These are phyloP conservation scores for Fonsecaea erecta DNA, from an alignment of 2,329 filamentous ascomycete species.

Conservation along the genomic window DNA sequence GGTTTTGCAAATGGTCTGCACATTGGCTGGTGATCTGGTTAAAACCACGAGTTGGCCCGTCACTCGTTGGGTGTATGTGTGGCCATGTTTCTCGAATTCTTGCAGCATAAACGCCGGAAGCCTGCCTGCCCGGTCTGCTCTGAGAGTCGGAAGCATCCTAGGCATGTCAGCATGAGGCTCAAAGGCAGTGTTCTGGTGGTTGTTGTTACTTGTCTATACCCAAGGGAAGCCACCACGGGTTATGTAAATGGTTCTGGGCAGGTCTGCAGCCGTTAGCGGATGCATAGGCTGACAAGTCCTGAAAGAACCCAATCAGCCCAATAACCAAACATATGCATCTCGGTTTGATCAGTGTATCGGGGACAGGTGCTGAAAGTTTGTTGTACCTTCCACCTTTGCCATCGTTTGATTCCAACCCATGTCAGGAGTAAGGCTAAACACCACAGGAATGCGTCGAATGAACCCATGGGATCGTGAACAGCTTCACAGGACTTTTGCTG, in stretches of 20 bases:
- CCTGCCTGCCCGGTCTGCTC: slow-evolving; percentile 21
- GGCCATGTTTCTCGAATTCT: slow-evolving; percentile 23
- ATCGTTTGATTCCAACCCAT: background rate
- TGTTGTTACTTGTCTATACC: slow-evolving; percentile 19
- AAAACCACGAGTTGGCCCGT: slow-evolving; percentile 18
- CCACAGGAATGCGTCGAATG: background rate
- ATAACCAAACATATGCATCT: background rate
- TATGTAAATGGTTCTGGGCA: slow-evolving; percentile 53
- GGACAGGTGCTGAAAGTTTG: background rate
- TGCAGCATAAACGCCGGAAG: slow-evolving; percentile 24
- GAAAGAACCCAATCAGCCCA: background rate
- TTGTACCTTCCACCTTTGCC: slow-evolving; percentile 6
- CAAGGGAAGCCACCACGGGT: slow-evolving; percentile 30
- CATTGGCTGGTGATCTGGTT: slow-evolving; percentile 19
- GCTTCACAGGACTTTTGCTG: background rate
- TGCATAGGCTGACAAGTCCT: slow-evolving; percentile 19
- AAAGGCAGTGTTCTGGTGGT: background rate
- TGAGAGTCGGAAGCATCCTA: slow-evolving; percentile 23
- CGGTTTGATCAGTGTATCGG: background rate
- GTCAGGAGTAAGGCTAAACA: background rate
- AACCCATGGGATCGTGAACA: background rate
- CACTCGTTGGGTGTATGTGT: slow-evolving; percentile 20
- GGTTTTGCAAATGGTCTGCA: slow-evolving; percentile 19
- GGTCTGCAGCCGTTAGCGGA: slow-evolving; percentile 52
- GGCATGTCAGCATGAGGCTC: slow-evolving; percentile 37